Evolutionary conservation across 129 eudicot genomes (phyloP).

Genomic region (Lactuca saligna): DNA sequence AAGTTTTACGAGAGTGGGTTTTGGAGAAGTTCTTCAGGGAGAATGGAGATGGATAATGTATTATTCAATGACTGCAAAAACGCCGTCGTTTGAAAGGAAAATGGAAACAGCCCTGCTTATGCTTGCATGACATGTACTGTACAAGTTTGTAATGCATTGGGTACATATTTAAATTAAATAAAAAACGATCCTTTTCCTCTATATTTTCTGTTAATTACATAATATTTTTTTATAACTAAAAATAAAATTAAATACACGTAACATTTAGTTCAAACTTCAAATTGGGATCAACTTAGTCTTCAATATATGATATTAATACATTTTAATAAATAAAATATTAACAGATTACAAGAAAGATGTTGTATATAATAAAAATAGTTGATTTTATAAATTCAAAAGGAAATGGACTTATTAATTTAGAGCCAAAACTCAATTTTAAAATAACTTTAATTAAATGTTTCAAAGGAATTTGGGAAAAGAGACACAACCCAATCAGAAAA

Average conservation of each 20-base stretch:
- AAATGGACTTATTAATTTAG: no score
- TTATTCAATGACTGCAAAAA: neutral
- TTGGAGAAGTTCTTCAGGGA: constrained; percentile 55
- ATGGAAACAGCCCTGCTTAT: neutral
- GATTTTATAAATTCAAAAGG: no score
- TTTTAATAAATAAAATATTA: no score
- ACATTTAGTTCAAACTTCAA: no score
- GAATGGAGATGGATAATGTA: constrained; percentile 4
- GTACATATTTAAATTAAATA: constrained; percentile 5
- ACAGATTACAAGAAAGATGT: no score
- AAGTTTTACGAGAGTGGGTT: constrained; percentile 63
- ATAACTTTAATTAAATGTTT: no score
- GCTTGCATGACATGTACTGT: neutral
- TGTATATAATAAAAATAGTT: no score
- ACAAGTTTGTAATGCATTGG: neutral
- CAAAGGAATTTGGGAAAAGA: neutral
- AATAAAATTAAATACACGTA: no score
- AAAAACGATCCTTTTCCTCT: neutral
- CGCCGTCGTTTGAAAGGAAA: neutral
- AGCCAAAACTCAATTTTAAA: neutral
- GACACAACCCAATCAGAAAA: neutral
- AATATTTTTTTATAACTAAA: no score
- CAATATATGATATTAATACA: no score
- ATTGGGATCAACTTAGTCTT: no score
- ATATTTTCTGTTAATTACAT: no score